A percentile compares a stretch with the other conserved stretches of the same genome.
These are phyloP conservation scores for Xylona heveae DNA, from an alignment of 495 filamentous ascomycete species.

Conservation along the genomic window DNA sequence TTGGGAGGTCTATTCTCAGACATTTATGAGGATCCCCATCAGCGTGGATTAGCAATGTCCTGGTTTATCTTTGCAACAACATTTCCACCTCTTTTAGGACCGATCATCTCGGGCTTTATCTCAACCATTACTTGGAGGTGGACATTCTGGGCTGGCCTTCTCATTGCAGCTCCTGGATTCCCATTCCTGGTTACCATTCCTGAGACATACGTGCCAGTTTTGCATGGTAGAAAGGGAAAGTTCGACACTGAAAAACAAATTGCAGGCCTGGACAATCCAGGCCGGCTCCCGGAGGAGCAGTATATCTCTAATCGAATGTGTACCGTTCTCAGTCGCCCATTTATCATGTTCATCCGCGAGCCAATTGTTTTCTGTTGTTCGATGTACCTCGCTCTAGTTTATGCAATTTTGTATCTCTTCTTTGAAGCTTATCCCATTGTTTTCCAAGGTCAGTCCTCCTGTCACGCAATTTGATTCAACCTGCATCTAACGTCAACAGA, in stretches of 20 bases:
- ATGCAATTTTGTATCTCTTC: constrained; percentile 58
- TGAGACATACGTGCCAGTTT: background rate
- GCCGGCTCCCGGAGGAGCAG: background rate
- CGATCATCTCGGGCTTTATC: constrained; percentile 16
- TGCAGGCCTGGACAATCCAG: background rate
- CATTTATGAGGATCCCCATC: constrained; percentile 1
- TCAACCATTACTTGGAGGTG: constrained; percentile 23
- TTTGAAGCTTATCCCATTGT: constrained; percentile 49
- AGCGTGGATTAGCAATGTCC: constrained; percentile 3
- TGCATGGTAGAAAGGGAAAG: constrained; percentile 2
- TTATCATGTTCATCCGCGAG: constrained; percentile 34
- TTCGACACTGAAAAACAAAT: constrained; percentile 24
- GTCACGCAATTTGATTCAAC: no score
- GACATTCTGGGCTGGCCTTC: constrained; percentile 30
- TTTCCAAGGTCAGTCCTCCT: constrained; percentile 22
- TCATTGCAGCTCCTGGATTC: constrained; percentile 21
- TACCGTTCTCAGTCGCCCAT: constrained; percentile 24
- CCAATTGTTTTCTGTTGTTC: constrained; percentile 42
- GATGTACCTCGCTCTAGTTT: constrained; percentile 45
- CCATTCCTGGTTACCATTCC: constrained; percentile 13
- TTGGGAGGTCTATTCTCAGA: background rate
- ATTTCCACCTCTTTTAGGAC: background rate
- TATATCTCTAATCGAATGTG: constrained; percentile 1
- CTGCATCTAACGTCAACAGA: constrained; percentile 6
- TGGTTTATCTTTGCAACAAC: background rate